Conservation (phyloP, 2,329 filamentous ascomycete genomes). For the Pyrenophora graminea region DNA sequence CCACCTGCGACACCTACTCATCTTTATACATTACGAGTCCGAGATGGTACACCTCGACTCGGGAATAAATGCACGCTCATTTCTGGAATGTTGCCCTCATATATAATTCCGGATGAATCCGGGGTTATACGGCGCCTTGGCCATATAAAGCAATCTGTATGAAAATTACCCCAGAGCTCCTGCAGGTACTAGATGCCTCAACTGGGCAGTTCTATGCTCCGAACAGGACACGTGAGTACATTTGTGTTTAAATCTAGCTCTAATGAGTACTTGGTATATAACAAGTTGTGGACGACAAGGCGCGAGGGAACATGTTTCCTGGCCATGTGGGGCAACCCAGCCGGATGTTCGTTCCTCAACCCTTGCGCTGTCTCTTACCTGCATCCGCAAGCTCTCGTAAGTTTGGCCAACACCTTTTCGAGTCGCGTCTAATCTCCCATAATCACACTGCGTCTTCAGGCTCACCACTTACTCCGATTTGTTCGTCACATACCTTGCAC, state of each 20-base stretch:
- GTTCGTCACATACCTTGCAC: too few relatives aligned
- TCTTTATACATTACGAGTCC: conserved; percentile 15
- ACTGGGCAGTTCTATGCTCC: conserved; percentile 2
- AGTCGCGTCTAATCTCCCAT: not conserved
- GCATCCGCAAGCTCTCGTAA: not conserved
- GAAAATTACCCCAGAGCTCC: conserved; percentile 15
- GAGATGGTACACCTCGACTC: not conserved
- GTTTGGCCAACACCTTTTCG: not conserved
- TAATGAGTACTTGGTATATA: conserved; percentile 1
- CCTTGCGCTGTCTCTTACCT: not conserved
- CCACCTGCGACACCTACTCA: conserved; percentile 1
- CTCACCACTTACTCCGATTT: not conserved
- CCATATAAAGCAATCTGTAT: conserved; percentile 27
- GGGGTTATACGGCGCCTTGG: conserved; percentile 22
- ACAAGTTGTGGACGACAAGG: not conserved
- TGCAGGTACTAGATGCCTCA: conserved; percentile 9
- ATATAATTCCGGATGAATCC: conserved; percentile 15
- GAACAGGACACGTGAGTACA: conserved; percentile 2
- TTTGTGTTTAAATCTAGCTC: not conserved
- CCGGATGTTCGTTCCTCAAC: conserved; percentile 2
- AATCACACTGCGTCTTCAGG: not conserved
- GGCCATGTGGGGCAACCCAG: conserved; percentile 10
- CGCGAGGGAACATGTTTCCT: conserved; percentile 1
- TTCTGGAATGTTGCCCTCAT: conserved; percentile 11
- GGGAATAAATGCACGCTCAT: conserved; percentile 13